These are phyloP conservation scores for Penicillium verrucosum DNA, from an alignment of 2,329 filamentous ascomycete species.

Conservation along the genomic window DNA sequence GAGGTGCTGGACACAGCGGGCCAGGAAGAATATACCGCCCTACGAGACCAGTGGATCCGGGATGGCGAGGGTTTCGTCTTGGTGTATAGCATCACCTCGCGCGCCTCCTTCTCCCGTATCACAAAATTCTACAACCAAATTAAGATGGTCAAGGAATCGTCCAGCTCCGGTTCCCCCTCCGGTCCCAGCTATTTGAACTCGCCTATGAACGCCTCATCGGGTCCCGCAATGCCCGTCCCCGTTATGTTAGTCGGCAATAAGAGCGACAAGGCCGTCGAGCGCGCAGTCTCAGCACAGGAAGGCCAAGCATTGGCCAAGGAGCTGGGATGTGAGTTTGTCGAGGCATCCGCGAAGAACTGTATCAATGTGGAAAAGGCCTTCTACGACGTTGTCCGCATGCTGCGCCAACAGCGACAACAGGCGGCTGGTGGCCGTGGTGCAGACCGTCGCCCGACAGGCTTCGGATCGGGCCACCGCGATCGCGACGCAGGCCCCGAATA, in stretches of 20 bases:
- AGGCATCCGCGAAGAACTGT: slow-evolving; percentile 95
- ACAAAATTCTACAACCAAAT: slow-evolving; percentile 96
- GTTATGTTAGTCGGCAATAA: slow-evolving; percentile 99
- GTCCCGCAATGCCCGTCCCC: slow-evolving; percentile 66
- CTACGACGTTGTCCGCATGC: slow-evolving; percentile 90
- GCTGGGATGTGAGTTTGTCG: slow-evolving; percentile 92
- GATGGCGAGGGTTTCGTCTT: slow-evolving; percentile 96
- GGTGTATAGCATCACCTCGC: slow-evolving; percentile 97
- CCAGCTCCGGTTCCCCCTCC: slow-evolving; percentile 53
- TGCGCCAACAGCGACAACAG: slow-evolving; percentile 74
- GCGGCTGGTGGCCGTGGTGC: slow-evolving; percentile 35
- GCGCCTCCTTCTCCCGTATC: slow-evolving; percentile 91
- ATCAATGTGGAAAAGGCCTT: slow-evolving; percentile 99
- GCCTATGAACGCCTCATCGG: slow-evolving; percentile 47
- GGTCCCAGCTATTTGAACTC: slow-evolving; percentile 50
- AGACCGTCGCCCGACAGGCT: slow-evolving; percentile 38
- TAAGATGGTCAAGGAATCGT: slow-evolving; percentile 90
- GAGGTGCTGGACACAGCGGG: slow-evolving; percentile 96
- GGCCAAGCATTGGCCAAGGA: slow-evolving; percentile 87
- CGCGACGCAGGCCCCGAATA: slow-evolving; percentile 40
- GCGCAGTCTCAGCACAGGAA: slow-evolving; percentile 95
- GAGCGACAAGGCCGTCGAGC: slow-evolving; percentile 91
- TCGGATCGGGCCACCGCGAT: slow-evolving; percentile 34
- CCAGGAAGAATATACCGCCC: slow-evolving; percentile 95
- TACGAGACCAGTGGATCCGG: slow-evolving; percentile 97